Percentiles rank a stretch among this genome's conserved stretches.
Conservation (phyloP, 495 filamentous ascomycete species). For the Aspergillus homomorphus region DNA sequence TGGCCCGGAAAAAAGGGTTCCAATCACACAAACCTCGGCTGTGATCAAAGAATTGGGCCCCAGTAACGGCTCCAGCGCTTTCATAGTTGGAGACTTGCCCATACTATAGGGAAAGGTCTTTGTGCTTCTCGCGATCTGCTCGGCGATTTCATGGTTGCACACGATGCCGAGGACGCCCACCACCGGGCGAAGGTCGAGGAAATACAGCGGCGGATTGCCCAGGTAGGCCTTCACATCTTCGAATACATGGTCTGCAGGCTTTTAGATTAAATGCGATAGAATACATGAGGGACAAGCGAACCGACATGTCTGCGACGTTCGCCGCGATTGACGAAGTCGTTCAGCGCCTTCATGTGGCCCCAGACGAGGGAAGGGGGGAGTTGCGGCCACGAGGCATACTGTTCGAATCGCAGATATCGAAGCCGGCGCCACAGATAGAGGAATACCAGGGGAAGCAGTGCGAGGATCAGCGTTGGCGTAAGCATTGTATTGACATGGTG, state of each 20-base stretch:
- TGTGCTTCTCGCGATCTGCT: slow-evolving; percentile 30
- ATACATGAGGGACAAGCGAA: background rate
- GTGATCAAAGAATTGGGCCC: slow-evolving; percentile 36
- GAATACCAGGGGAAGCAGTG: background rate
- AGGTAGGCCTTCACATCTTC: background rate
- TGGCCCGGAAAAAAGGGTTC: background rate
- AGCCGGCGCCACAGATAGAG: background rate
- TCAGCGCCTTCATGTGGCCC: slow-evolving; percentile 9
- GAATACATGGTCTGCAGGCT: slow-evolving; percentile 1
- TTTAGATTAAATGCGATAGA: background rate
- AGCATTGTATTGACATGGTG: background rate
- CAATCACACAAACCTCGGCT: slow-evolving; percentile 25
- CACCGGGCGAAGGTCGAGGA: slow-evolving; percentile 36
- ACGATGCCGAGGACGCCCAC: slow-evolving; percentile 17
- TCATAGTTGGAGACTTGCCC: slow-evolving; percentile 40
- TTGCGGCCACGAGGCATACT: slow-evolving; percentile 10
- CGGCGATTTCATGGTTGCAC: slow-evolving; percentile 21
- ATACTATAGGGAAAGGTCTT: slow-evolving; percentile 39
- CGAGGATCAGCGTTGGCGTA: background rate
- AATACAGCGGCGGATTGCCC: slow-evolving; percentile 10
- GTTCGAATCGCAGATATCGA: slow-evolving; percentile 2
- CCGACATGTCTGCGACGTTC: slow-evolving; percentile 5
- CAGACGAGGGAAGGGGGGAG: slow-evolving; percentile 10
- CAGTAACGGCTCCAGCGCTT: slow-evolving; percentile 26
- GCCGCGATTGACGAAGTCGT: background rate